A percentile compares a stretch with the other conserved stretches of the same genome.
These are phyloP conservation scores for Delonix regia DNA, from an alignment of 306 rosid genomes.

Conservation along the genomic window DNA sequence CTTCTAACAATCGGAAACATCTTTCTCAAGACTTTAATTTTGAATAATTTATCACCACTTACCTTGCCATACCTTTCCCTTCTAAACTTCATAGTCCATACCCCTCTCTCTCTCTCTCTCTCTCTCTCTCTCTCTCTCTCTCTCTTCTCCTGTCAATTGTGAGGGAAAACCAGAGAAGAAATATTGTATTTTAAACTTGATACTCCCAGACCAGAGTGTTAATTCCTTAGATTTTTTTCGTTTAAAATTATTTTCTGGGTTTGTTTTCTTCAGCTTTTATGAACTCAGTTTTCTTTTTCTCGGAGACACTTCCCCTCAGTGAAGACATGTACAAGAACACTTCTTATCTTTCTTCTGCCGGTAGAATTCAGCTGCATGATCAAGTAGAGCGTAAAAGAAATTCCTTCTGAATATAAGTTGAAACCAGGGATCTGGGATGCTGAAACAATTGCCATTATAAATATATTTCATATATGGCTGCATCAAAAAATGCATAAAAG, in stretches of 20 bases:
- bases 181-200: not conserved
- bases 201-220: constrained; percentile 17
- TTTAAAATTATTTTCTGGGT: constrained; percentile 36
- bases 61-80: not conserved
- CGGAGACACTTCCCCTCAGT: not conserved
- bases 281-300: not conserved
- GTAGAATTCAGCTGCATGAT: constrained; percentile 49
- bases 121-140: not conserved
- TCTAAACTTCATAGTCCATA: not conserved
- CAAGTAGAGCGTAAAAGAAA: constrained; percentile 21
- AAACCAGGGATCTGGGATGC: constrained; percentile 39
- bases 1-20: constrained; percentile 21
- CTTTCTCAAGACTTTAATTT: constrained; percentile 19
- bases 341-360: constrained; percentile 30
- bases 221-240: constrained; percentile 40
- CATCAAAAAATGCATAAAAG: constrained; percentile 25
- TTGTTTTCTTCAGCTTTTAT: constrained; percentile 33
- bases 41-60: not conserved
- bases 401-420: constrained; percentile 29
- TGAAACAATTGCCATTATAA: constrained; percentile 27
- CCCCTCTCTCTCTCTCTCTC: not conserved
- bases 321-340: constrained; percentile 18
- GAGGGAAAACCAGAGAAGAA: constrained; percentile 13
- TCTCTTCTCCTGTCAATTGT: constrained; percentile 13
- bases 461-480: constrained; percentile 8